These are phyloP conservation scores for Asterochloris erici DNA, from an alignment of 139 green algal genomes.

Conservation along the genomic window DNA sequence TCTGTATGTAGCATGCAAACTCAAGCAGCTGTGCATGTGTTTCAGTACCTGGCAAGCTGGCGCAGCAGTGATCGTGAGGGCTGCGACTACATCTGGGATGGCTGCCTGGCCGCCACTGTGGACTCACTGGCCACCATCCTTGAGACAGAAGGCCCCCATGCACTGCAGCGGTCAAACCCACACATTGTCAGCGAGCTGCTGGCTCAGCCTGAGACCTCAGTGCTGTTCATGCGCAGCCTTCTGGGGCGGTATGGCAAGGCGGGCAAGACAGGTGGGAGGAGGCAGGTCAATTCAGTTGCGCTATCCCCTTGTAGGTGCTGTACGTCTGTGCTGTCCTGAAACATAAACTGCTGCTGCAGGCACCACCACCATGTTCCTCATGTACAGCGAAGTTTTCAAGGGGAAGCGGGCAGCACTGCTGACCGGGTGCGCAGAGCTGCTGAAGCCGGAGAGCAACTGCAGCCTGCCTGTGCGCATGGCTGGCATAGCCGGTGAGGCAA, in stretches of 20 bases:
- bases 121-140: neutral
- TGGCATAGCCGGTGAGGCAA: neutral
- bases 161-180: neutral
- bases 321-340: neutral
- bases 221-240: neutral
- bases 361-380: neutral
- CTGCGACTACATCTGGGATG: conserved; percentile 3
- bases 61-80: too few relatives aligned
- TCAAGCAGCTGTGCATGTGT: too few relatives aligned
- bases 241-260: neutral
- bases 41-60: too few relatives aligned
- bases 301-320: neutral
- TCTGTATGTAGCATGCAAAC: too few relatives aligned
- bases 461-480: conserved; percentile 8
- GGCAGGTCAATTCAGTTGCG: neutral
- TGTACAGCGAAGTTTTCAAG: neutral
- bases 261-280: conserved; percentile 5
- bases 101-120: neutral
- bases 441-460: conserved; percentile 19
- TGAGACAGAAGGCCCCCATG: neutral
- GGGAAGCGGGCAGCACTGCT: neutral
- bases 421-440: neutral
- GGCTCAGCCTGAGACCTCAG: neutral
- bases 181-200: neutral
- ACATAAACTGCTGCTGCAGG: neutral